Evolutionary conservation across 305 asterid species (phyloP), one percentile per base, ranked within the genome.

Genomic region (Fraxinus xanthoxyloides): DNA sequence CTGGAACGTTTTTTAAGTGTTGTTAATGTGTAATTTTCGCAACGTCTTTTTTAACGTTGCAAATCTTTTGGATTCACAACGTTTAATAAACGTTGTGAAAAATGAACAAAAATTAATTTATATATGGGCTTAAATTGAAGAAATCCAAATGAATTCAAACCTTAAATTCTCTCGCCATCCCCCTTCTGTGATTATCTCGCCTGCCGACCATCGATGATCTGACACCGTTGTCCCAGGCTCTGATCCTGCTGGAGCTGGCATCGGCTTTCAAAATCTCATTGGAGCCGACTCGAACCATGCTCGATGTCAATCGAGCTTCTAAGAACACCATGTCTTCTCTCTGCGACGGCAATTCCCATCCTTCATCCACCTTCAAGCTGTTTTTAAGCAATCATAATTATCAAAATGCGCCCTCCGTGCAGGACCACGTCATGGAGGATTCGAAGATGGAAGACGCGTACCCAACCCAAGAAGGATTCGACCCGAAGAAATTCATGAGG

Each of bases 181-280:
- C 32, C 32, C 32, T 30, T 30, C 3, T 30, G 3, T 30, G 2
- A 30, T 30, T 30, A 3, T 30, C 32, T 30, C 32, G 98, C 0
- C 92, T 95, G 12, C 98, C 98, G n/a, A 81, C 90, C 46, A 35
- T 76, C 79, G 88, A 88, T 79, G 98, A 93, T 84, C 90, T 95
- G 30, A 89, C 93, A 43, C 96, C 97, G 28, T 72, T 95, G 12
- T 87, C 90, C 4, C 94, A 92, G 84, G 82, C 89, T 46, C 77
- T 95, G 85, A 92, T 95, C 76, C 94, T 97, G 12, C 83, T 91
- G 19, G 92, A 92, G 69, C 87, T 95, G 17, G 98, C 98, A 23
- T 85, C 92, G 40, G 99, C 99, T 63, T 95, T 95, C 88, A 87
- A 88, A 77, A 93, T 95, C 72, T 85, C 87, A 70, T 92, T 90